Conservation (phyloP, 805 yeast species). For the Kodamaea kakaduensis region DNA sequence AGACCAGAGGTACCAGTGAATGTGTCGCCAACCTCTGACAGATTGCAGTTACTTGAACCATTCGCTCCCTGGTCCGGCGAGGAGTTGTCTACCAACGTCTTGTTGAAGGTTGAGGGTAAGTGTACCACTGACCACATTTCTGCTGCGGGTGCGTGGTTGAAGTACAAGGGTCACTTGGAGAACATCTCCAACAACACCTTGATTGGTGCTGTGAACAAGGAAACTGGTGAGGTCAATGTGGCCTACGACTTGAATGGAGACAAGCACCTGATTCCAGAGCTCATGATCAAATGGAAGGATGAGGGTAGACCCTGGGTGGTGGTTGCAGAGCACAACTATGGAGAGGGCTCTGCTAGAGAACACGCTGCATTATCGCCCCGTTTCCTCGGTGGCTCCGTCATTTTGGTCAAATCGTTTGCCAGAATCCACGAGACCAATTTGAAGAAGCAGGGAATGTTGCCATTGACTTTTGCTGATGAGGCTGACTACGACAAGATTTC, state of each 20-base stretch:
- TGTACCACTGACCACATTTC: conserved; percentile 98
- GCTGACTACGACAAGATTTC: conserved; percentile 78
- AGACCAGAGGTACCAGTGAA: conserved; percentile 54
- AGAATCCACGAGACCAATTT: conserved; percentile 97
- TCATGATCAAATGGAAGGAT: conserved; percentile 93
- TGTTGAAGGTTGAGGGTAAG: conserved; percentile 92
- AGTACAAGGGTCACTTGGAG: conserved; percentile 96
- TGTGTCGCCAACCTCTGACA: conserved; percentile 85
- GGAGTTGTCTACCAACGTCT: conserved; percentile 71
- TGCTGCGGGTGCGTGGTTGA: conserved; percentile 98
- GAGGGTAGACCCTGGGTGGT: conserved; percentile 87
- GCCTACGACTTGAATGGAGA: conserved; percentile 85
- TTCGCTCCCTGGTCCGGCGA: conserved; percentile 82
- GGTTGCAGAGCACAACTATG: conserved; percentile 97
- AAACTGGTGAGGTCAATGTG: conserved; percentile 91
- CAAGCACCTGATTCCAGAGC: conserved; percentile 81
- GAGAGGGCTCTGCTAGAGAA: conserved; percentile 99
- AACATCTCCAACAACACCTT: conserved; percentile 92
- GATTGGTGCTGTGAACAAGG: conserved; percentile 95
- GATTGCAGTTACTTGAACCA: conserved; percentile 88
- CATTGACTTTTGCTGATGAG: conserved; percentile 87
- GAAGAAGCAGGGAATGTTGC: conserved; percentile 97
- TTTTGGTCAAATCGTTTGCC: conserved; percentile 92
- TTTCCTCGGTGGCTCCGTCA: conserved; percentile 86
- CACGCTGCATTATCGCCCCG: conserved; percentile 97